phyloP scores from a whole-genome alignment of 2,329 filamentous ascomycete genomes.

The Diaporthe sp. region DNA sequence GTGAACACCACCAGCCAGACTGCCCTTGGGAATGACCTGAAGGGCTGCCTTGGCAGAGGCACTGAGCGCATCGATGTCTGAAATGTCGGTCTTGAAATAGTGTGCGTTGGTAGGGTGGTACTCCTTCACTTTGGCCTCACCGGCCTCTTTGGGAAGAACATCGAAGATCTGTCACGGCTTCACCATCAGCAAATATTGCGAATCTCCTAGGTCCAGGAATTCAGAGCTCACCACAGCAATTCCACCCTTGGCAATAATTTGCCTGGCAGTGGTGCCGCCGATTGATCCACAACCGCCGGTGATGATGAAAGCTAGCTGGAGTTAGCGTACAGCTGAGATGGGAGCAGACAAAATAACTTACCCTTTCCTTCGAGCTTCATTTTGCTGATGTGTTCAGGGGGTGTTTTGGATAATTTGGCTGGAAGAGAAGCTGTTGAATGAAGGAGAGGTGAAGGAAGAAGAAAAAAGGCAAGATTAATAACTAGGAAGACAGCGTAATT shows the following conservation, averaged over 20 bases:
- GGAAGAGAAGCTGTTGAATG: background rate
- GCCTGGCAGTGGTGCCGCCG: background rate
- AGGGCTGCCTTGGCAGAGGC: background rate
- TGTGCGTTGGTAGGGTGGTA: background rate
- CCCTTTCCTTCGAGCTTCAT: slow-evolving; percentile 13
- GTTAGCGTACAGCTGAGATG: background rate
- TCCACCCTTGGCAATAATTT: background rate
- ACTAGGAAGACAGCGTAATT: background rate
- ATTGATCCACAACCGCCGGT: slow-evolving; percentile 8
- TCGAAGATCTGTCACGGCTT: background rate
- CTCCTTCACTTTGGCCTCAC: slow-evolving; percentile 4
- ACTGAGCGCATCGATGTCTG: slow-evolving; percentile 2
- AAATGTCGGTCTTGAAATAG: slow-evolving; percentile 1
- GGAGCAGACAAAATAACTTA: background rate
- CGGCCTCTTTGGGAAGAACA: background rate
- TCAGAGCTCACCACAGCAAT: background rate
- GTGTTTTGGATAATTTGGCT: background rate
- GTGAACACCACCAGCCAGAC: slow-evolving; percentile 3
- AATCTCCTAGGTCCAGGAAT: background rate
- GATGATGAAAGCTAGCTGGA: background rate
- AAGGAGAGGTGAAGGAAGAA: too few relatives aligned
- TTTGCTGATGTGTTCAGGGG: background rate
- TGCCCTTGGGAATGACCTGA: background rate
- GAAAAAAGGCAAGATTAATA: background rate
- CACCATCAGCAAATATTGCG: background rate